phyloP scores from a whole-genome alignment of 169 alveolate species.

The Theileria luwenshuni region DNA sequence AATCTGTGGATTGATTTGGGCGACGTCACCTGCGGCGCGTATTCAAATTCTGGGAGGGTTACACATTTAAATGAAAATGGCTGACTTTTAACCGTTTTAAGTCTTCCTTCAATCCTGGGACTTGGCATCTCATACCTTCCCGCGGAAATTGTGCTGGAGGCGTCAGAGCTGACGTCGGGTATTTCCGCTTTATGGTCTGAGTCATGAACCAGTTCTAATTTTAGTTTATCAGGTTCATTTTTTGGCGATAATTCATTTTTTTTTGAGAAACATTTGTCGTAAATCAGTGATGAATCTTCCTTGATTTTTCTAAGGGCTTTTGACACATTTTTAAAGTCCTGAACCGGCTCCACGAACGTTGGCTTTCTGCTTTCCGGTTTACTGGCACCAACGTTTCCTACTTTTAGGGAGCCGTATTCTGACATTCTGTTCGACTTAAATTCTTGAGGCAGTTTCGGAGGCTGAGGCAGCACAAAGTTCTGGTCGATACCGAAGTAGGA shows the following conservation, averaged over 20 bases:
- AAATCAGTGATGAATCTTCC: constrained; percentile 35
- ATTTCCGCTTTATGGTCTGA: background rate
- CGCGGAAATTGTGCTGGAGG: constrained; percentile 12
- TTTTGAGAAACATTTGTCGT: constrained; percentile 53
- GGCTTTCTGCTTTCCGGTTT: background rate
- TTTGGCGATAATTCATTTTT: constrained; percentile 29
- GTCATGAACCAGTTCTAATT: background rate
- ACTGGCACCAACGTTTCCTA: background rate
- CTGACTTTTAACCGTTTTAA: background rate
- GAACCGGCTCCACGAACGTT: background rate
- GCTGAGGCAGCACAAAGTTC: constrained; percentile 6
- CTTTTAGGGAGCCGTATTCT: background rate
- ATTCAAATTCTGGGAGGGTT: constrained; percentile 33
- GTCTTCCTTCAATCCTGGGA: background rate
- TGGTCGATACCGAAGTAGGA: constrained; percentile 1
- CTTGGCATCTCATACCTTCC: constrained; percentile 60
- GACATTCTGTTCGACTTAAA: background rate
- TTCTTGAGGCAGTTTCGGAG: background rate
- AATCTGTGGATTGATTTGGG: constrained; percentile 50
- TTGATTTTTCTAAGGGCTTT: constrained; percentile 40
- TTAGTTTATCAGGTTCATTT: background rate
- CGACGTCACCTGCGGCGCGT: constrained; percentile 51
- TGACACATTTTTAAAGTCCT: constrained; percentile 33
- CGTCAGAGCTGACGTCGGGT: background rate
- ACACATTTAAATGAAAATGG: background rate